Evolutionary conservation across 2,329 filamentous ascomycete species (phyloP).

Genomic region (Apiospora hydei): DNA sequence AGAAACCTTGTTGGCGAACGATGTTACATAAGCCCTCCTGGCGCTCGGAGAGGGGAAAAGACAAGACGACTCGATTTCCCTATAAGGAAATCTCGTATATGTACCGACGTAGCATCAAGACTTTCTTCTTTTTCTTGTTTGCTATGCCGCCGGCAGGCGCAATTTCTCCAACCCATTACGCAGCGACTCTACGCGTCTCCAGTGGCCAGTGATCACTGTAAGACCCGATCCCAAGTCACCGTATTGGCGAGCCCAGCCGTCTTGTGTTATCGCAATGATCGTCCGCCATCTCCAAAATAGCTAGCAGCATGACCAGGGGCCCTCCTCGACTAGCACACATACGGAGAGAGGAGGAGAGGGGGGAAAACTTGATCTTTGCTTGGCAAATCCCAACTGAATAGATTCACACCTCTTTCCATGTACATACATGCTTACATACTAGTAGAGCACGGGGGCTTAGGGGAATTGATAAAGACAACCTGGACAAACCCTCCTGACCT

Average conservation of each 20-base stretch:
- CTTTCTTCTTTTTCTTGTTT: not conserved
- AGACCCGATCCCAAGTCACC: not conserved
- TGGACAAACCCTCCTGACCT: not conserved
- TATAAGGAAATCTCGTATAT: constrained; percentile 9
- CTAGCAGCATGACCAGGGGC: not conserved
- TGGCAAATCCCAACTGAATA: constrained; percentile 5
- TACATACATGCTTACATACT: not conserved
- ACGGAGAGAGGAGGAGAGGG: no score
- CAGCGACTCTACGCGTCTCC: not conserved
- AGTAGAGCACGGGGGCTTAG: not conserved
- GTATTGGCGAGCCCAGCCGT: not conserved
- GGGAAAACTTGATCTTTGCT: not conserved
- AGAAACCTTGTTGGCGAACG: not conserved
- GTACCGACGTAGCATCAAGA: not conserved
- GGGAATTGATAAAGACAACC: constrained; percentile 3
- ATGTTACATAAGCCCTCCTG: not conserved
- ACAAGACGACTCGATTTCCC: not conserved
- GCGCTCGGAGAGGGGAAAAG: not conserved
- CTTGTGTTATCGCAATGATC: not conserved
- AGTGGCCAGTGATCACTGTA: not conserved
- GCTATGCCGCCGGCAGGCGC: not conserved
- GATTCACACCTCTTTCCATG: not conserved
- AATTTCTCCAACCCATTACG: not conserved
- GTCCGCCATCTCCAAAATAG: constrained; percentile 9
- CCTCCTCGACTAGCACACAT: constrained; percentile 5